These are phyloP conservation scores for Serendipita indica DNA, from an alignment of 768 basidiomycete species.

Conservation along the genomic window DNA sequence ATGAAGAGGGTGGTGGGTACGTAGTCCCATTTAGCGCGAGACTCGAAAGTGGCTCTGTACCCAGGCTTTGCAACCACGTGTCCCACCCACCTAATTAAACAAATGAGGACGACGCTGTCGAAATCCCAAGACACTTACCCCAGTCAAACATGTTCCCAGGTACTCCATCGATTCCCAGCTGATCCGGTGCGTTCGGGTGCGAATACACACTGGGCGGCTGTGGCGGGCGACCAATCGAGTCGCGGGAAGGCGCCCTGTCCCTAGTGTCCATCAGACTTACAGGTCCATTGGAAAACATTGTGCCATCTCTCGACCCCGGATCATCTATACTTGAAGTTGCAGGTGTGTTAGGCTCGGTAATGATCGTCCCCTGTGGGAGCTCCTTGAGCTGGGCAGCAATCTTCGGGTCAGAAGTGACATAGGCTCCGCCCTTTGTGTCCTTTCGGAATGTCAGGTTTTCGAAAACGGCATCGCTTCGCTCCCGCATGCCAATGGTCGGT, in stretches of 20 bases:
- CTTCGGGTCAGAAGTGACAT: constrained; percentile 6
- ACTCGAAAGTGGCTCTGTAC: neutral
- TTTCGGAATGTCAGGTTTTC: constrained; percentile 51
- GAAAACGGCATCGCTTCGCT: constrained; percentile 27
- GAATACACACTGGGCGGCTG: neutral
- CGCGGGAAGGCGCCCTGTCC: too few species aligned
- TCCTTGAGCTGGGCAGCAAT: constrained; percentile 1
- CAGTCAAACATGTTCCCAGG: constrained; percentile 80
- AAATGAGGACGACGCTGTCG: neutral
- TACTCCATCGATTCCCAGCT: constrained; percentile 43
- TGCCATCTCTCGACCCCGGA: neutral
- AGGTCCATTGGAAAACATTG: too few species aligned
- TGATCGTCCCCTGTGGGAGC: neutral
- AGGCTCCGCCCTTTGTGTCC: constrained; percentile 31
- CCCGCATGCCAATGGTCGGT: constrained; percentile 51
- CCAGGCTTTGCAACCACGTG: neutral
- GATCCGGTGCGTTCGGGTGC: neutral
- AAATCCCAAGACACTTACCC: constrained; percentile 35
- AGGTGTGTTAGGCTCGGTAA: neutral
- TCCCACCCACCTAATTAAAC: neutral
- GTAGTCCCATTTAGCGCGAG: neutral
- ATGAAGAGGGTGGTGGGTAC: neutral
- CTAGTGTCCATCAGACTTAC: neutral
- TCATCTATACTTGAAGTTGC: neutral
- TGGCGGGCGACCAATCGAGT: neutral